Base-by-base conservation (phyloP, 805 yeast species). In the Starmerella riodocensis region DNA sequence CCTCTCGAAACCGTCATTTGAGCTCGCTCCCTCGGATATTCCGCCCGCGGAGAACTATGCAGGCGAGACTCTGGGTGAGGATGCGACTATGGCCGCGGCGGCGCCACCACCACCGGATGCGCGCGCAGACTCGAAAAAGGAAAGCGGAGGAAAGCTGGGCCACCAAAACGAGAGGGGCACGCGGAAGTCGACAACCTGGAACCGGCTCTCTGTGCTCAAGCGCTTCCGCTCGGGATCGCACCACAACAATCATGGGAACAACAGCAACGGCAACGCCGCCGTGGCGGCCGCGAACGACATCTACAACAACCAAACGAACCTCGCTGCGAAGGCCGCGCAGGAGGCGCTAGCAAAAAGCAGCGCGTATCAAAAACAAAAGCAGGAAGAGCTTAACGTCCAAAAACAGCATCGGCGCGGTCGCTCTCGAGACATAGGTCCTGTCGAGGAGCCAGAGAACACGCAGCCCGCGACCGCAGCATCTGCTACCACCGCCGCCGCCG, bases 211-310 rank as follows among this genome's bases (percentile, higher is more conserved):
- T 3, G 22, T 45, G 20, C 41, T 46, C 38, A 43, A 44, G 28
- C 19, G 50, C 20, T 46, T 46, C 34, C 24, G 50, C 8, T 29
- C 49, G 4, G 49, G 49, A 16, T 46, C 49, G 11, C 32, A 33
- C 18, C 27, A 17, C 30, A 17, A 20, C 4, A 22, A n/a, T n/a
- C n/a, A n/a, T n/a, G n/a, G 26, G 12, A 24, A 24, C 8, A 8
- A 24, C 26, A 24, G 12, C 12, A 9, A 24, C 8, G 26, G 8
- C 26, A 9, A 13, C 16, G 23, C n/a, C 21, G 11, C 4, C 4
- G 11, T 25, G n/a, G 33, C 24, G 16, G 35, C 13, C n/a, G 19
- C 27, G 12, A 24, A 8, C n/a, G 12, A 4, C 27, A 25, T 17
- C 23, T 24, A 24, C 27, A 24, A 24, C n/a, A 2, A 29, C n/a